Base-by-base conservation (phyloP, 768 basidiomycete genomes). In the Gautieria morchelliformis region DNA sequence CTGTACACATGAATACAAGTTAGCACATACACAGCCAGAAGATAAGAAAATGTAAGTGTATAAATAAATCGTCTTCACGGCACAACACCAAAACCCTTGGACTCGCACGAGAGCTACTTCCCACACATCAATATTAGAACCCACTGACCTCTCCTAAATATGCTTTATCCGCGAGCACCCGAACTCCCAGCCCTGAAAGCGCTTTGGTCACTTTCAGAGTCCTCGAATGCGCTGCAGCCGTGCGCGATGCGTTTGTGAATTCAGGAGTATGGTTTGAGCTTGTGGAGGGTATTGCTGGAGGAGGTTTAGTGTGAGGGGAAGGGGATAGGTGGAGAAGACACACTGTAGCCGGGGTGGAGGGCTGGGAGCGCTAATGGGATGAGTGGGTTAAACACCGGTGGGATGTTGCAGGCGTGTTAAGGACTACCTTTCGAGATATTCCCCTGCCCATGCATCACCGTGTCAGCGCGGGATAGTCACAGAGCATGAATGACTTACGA, bases 261-360 rank as follows among this genome's bases (percentile, higher is more conserved):
- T 72, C 83, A 3, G 69, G 71, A 0, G 90, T 91, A 62, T 92
- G 90, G 64, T 91, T 91, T 61, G 81, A 74, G 0, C 71, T 65
- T 20, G 80, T 73, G 0, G 85, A 88, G 4, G 89, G 89, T 44
- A 92, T 92, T 10, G 86, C 88, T 89, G 50, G 9, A 10, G 19
- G n/a, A n/a, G n/a, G n/a, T n/a, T n/a, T n/a, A n/a, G n/a, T n/a
- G n/a, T n/a, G 24, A n/a, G n/a, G 22, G 33, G 33, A 35, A 6
- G 33, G 33, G 33, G 33, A 6, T 37, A n/a, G 14, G 30, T 22
- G 32, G 20, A 61, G 24, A 8, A 40, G 30, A 64, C 58, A 14
- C 61, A 83, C 85, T 78, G 63, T 85, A 90, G 14, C 83, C 81
- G 20, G 89, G 87, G 62, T 91, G 89, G 4, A 91, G 69, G 2